phyloP scores from a whole-genome alignment of 1,139 yeast species.

The Entelexis paramagnoliae region DNA sequence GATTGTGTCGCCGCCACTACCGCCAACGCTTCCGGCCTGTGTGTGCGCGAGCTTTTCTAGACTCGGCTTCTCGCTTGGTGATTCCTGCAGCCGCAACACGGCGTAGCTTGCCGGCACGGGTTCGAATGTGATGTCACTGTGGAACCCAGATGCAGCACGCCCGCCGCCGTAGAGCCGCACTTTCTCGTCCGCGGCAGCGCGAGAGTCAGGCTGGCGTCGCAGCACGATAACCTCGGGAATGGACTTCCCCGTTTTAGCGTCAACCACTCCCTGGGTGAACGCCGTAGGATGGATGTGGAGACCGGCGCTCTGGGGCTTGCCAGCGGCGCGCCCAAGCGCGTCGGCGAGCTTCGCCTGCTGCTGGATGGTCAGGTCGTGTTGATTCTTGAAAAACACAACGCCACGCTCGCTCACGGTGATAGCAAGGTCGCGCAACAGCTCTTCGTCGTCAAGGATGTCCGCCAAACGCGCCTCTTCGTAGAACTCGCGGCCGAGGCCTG shows the following conservation, averaged over 20 bases:
- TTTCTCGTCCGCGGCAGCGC: not conserved
- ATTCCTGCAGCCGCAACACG: slow-evolving; percentile 4
- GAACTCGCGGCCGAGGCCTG: slow-evolving; percentile 28
- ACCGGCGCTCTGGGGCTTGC: slow-evolving; percentile 8
- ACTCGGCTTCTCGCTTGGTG: slow-evolving; percentile 7
- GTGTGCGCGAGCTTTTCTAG: not conserved
- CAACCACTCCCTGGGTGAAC: slow-evolving; percentile 2
- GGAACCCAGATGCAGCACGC: slow-evolving; percentile 1
- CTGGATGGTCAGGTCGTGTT: slow-evolving; percentile 6
- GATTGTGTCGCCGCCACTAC: slow-evolving; percentile 7
- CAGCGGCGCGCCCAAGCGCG: slow-evolving; percentile 4
- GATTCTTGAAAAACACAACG: slow-evolving; percentile 10
- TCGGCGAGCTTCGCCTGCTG: slow-evolving; percentile 10
- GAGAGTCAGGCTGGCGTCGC: not conserved
- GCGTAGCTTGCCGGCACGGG: slow-evolving; percentile 11
- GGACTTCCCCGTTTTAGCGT: not conserved
- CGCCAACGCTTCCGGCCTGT: slow-evolving; percentile 6
- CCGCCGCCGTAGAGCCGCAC: not conserved
- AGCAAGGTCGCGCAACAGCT: slow-evolving; percentile 9
- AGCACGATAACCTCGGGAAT: slow-evolving; percentile 8
- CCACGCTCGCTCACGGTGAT: slow-evolving; percentile 12
- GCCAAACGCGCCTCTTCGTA: slow-evolving; percentile 11
- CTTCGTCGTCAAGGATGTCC: slow-evolving; percentile 7
- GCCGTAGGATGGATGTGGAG: slow-evolving; percentile 12
- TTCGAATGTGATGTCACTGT: slow-evolving; percentile 13